Evolutionary conservation across 2,329 filamentous ascomycete genomes (phyloP), one percentile per base, ranked within the genome.

Genomic region (Akanthomyces muscarius): DNA sequence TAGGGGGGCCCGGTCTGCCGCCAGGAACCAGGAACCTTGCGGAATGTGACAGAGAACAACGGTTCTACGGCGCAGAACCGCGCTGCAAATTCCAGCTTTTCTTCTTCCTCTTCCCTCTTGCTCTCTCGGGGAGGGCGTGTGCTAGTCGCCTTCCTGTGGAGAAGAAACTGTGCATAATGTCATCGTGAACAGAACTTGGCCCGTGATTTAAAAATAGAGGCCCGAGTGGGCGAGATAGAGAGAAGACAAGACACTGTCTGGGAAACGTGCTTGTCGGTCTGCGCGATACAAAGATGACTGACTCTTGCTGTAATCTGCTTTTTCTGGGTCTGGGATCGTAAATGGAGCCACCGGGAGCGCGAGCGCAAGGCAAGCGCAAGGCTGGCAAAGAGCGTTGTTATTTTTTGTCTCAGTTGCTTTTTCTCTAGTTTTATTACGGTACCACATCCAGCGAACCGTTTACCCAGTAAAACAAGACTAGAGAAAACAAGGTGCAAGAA

Each of bases 221-320:
- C 6, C 28, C 28, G 28, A 5, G 4, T 30, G 28, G 28, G 21
- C 21, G 21, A 21, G 21, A 21, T 21, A 30, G 28, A 30, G 28
- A 30, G 28, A 30, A 30, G 28, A 30, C 28, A 30, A 30, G 28
- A 30, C 28, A 5, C 1, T 30, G 28, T 16, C 47, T 25, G 11
- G 25, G 6, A 30, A 50, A 25, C 48, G 14, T 52, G 11, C 6
- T 52, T 10, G n/a, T 30, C 50, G 4, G 50, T 18, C n/a, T 36
- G 16, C 2, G 4, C 21, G 50, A 28, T 28, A 21, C 13, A 28
- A 30, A 28, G 47, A 28, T 50, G 14, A 25, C 50, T 53, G 50
- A 53, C 50, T 53, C 50, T 53, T 36, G 50, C 36, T 48, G 42
- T 36, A 47, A 58, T 58, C 55, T 58, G 44, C 28, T 47, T 58